Evolutionary conservation across 371 early-diverging fungal species (phyloP), one percentile per base, ranked within the genome.

Genomic region (Umbelopsis sp.): DNA sequence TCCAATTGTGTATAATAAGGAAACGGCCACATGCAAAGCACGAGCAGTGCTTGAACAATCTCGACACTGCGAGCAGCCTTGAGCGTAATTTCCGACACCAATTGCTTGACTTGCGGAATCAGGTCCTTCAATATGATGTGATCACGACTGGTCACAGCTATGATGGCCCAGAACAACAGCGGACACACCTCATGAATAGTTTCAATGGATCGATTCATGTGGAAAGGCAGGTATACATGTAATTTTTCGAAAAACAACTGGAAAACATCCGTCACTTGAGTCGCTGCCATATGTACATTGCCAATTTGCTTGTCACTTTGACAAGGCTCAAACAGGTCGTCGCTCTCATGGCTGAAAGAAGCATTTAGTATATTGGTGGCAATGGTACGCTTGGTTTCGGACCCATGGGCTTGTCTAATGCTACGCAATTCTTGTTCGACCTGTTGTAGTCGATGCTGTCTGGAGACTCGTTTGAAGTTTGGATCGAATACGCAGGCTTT

Each of bases 351-450:
- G 8, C 12, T 14, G 35, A 14, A 35, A 14, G 3, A 37, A 16
- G 35, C 0, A 7, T 35, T 25, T 16, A 25, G 32, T 0, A 16
- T n/a, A 57, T 57, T 5, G 35, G n/a, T 35, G 11, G 4, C 35
- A 18, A 11, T 14, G 18, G 35, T 16, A 38, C 1, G 32, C 35
- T 57, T 35, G 12, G 37, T 11, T 32, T 57, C 35, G 32, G 57
- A 6, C 35, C n/a, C 57, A 3, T 29, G 35, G 37, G 57, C 57
- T 35, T 35, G 25, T 8, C 14, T n/a, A 35, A 57, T 35, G 18
- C 57, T 57, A 29, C 57, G 57, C 57, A 57, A 14, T n/a, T 57
- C 32, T 12, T 57, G 57, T 57, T 57, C 57, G 35, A 57, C 57
- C 14, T 57, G 57, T 16, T 57, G 57, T 57, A 57, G 29, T 1